Percentiles rank a stretch among this genome's conserved stretches.
Evolutionary conservation across 805 yeast genomes (phyloP).

Genomic region (Yamadazyma laniorum): DNA sequence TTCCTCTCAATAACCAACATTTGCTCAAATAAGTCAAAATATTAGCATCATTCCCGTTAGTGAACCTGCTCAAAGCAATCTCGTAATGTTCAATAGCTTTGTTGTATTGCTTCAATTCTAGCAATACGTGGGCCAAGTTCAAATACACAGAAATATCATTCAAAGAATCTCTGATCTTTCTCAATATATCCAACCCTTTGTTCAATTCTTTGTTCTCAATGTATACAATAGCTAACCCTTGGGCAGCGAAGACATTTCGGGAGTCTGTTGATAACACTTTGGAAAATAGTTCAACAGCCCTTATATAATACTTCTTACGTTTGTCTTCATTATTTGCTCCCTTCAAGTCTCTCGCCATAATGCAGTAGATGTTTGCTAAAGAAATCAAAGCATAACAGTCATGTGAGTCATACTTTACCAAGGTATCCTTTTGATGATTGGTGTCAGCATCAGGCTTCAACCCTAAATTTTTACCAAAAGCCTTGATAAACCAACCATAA

Average conservation of each 20-base stretch:
- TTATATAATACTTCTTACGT: conserved; percentile 68
- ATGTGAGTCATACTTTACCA: conserved; percentile 78
- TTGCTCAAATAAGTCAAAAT: conserved; percentile 74
- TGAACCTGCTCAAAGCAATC: conserved; percentile 66
- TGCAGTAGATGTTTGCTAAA: conserved; percentile 81
- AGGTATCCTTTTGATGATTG: conserved; percentile 78
- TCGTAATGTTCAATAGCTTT: conserved; percentile 90
- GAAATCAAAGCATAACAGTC: conserved; percentile 88
- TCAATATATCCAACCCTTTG: conserved; percentile 79
- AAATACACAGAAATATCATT: conserved; percentile 80
- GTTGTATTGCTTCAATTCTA: conserved; percentile 76
- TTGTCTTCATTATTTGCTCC: conserved; percentile 45
- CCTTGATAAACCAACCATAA: conserved; percentile 83
- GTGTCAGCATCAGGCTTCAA: conserved; percentile 60
- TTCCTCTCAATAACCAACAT: conserved; percentile 83
- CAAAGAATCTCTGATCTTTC: conserved; percentile 86
- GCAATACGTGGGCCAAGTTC: conserved; percentile 83
- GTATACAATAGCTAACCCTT: conserved; percentile 90
- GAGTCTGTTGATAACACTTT: conserved; percentile 85
- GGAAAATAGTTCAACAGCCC: conserved; percentile 90
- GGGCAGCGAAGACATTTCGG: conserved; percentile 91
- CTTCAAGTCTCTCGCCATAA: conserved; percentile 76
- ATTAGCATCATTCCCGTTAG: conserved; percentile 61
- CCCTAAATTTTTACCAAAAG: conserved; percentile 52
- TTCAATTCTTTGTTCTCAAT: conserved; percentile 78